Base-by-base conservation (phyloP, 2,329 filamentous ascomycete species). In the Ophiostoma pallidulum region DNA sequence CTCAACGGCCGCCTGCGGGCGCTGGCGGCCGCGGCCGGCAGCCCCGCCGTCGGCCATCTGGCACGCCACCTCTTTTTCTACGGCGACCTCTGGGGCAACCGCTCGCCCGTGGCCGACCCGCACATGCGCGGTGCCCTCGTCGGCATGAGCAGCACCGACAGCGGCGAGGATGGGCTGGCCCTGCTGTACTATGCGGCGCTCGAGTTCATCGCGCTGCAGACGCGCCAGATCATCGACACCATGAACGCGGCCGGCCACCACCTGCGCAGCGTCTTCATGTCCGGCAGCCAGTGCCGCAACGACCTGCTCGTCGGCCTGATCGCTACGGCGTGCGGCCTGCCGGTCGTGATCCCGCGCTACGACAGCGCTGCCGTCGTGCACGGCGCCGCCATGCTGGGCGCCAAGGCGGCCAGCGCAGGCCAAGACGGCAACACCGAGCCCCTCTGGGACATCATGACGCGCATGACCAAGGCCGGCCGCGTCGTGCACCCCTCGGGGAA, bases 1-100 rank as follows among this genome's bases (percentile, higher is more conserved):
- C 77, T 98, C 48, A 97, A 98, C 65, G 76, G 82, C 53, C 89
- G 94, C 60, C 78, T 98, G 10, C 77, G 80, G 51, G 80, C 87
- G 57, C 75, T 97, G 72, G 77, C 77, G 20, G 75, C 82, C 58
- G 81, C 81, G 58, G 66, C 70, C 20, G 70, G 74, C 2, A 87
- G 87, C 3, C 90, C 90, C 0, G 80, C 79, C 45, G 77, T 97
- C 53, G 83, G 87, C 16, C 94, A 90, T 65, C 74, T 98, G 2
- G 89, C 82, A 12, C 86, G 91, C 8, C 91, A 98, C 66, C 85
- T 94, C 70, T 98, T 98, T 78, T 94, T 98, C 72, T 98, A 98
- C 64, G 92, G 92, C 54, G 92, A 98, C 62, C 75, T 97, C 4
- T 97, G 94, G 76, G 92, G 92, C 52, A 98, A 98, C 70, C 83